These are phyloP conservation scores for Paramecium primaurelia DNA, from an alignment of 73 alveolate genomes.

Conservation along the genomic window DNA sequence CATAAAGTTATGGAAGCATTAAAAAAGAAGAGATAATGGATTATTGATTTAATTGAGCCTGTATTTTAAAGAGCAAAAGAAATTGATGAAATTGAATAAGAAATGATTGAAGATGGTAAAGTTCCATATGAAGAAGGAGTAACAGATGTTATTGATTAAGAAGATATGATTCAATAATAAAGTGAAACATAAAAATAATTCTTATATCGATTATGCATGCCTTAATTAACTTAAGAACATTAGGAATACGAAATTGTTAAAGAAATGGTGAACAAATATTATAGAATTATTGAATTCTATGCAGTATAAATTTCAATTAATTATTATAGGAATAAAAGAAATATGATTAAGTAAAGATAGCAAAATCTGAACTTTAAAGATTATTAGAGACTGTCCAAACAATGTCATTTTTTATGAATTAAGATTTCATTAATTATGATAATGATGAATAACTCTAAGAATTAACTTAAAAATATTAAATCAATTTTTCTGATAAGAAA, in stretches of 20 bases:
- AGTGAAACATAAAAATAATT: not conserved
- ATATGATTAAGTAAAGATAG: conserved; percentile 45
- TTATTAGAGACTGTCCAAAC: conserved; percentile 38
- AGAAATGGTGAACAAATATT: conserved; percentile 59
- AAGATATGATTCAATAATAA: not conserved
- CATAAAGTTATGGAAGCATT: conserved; percentile 28
- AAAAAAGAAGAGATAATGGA: conserved; percentile 21
- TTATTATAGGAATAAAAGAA: conserved; percentile 35
- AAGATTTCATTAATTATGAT: conserved; percentile 44
- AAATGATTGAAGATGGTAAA: conserved; percentile 57
- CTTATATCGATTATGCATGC: conserved; percentile 9
- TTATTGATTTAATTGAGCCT: not conserved
- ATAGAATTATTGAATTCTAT: conserved; percentile 57
- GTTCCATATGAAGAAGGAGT: conserved; percentile 37
- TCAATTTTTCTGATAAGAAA: conserved; percentile 39
- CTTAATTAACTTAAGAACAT: conserved; percentile 38
- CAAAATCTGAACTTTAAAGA: conserved; percentile 48
- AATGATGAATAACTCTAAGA: not conserved
- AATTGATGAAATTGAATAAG: conserved; percentile 56
- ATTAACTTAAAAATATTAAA: not conserved
- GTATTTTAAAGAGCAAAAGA: conserved; percentile 52
- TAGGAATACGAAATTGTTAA: conserved; percentile 56
- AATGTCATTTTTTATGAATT: conserved; percentile 13
- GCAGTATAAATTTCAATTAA: not conserved
- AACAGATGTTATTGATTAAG: conserved; percentile 24